Evolutionary conservation across 1,284 basidiomycete genomes (phyloP), one percentile per base, ranked within the genome.

Genomic region (Ceratobasidium sp.): DNA sequence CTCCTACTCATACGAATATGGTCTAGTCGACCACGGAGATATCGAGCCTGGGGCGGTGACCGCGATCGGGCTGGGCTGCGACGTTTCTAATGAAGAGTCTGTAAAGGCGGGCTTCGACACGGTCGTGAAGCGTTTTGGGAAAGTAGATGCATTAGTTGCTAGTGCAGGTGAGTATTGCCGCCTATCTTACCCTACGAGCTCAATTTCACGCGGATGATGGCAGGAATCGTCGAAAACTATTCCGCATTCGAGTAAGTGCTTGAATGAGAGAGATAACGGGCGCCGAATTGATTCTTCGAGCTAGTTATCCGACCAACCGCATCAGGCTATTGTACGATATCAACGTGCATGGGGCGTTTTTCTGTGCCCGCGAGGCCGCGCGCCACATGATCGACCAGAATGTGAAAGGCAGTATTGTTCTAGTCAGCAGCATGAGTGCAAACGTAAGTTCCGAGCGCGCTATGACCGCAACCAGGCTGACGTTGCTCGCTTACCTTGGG

Each of bases 331-430:
- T 99, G 71, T 93, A 94, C 82, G 95, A 96, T 82, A 91, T 98
- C 87, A 98, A 99, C 83, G 93, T 99, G 74, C 94, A 97, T 83
- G 96, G 96, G 68, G 89, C 91, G 20, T 96, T 95, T 87, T 97
- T 92, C 86, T 97, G 96, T 39, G 97, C 97, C 3, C 91, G 96
- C 35, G 96, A 98, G 84, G 96, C 94, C 0, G 95, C 95, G 79
- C 84, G 91, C 82, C 85, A 88, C 83, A 94, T 94, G 93, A 91
- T 94, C 79, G 89, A 90, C 17, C 86, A 88, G 75, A 90, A 92
- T 42, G 63, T 66, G 17, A 68, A 76, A 37, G 96, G 96, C 10
- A 92, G 92, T 73, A 94, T 98, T 82, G 90, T 96, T 78, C 88
- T 99, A 78, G 91, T 99, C 77, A 91, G 94, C 2, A 94, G 92